Percentiles rank a stretch among this genome's conserved stretches.
Conservation (phyloP, 768 basidiomycete genomes). For the Trametes villosa region DNA sequence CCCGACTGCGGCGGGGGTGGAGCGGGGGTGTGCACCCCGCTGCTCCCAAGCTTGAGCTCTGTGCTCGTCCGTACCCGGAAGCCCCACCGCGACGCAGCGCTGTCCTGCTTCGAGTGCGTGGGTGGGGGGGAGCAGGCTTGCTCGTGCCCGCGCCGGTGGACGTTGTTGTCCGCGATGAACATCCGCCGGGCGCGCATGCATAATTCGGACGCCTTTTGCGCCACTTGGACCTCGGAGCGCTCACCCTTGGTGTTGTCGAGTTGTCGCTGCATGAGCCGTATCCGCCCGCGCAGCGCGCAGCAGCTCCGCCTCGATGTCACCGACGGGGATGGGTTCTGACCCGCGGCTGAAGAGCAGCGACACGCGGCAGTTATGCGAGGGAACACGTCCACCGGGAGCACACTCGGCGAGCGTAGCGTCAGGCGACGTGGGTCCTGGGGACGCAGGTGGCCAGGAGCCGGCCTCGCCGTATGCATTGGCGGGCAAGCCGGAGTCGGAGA, state of each 20-base stretch:
- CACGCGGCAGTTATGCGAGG: conserved; percentile 39
- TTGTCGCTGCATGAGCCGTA: conserved; percentile 57
- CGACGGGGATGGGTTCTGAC: conserved; percentile 37
- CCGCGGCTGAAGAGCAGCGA: conserved; percentile 59
- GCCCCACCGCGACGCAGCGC: conserved; percentile 56
- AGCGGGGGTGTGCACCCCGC: no score
- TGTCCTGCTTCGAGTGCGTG: conserved; percentile 26
- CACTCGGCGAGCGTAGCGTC: conserved; percentile 15
- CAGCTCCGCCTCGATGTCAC: conserved; percentile 43
- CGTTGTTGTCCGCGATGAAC: conserved; percentile 77
- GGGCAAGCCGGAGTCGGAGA: conserved; percentile 60
- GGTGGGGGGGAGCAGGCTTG: conserved; percentile 17
- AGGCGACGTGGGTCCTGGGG: conserved; percentile 19
- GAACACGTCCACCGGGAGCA: no score
- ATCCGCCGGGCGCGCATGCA: conserved; percentile 82
- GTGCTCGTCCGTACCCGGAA: conserved; percentile 66
- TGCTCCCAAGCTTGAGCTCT: conserved; percentile 22
- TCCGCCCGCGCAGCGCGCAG: conserved; percentile 66
- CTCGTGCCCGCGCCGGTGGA: conserved; percentile 37
- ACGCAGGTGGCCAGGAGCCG: conserved; percentile 19
- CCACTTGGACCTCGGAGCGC: conserved; percentile 78
- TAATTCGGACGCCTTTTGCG: conserved; percentile 82
- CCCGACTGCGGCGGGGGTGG: conserved; percentile 12
- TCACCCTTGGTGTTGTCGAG: conserved; percentile 69
- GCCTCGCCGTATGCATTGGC: conserved; percentile 36